Evolutionary conservation across 2,329 filamentous ascomycete genomes (phyloP), one percentile per base, ranked within the genome.

Genomic region (Aspergillus sp.): DNA sequence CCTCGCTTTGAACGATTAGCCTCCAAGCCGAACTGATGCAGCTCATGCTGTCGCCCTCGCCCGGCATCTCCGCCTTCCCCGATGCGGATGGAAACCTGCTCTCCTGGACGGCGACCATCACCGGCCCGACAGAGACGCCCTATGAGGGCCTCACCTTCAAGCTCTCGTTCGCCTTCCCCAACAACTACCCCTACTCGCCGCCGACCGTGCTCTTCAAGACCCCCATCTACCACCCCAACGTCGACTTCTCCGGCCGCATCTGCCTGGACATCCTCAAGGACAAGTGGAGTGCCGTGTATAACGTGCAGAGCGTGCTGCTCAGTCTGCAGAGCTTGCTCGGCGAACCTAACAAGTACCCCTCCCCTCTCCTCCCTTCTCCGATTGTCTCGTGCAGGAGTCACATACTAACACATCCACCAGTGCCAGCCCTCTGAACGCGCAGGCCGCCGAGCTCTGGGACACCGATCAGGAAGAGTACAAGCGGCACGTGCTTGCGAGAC

Each of bases 221-320:
- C 5, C 94, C 94, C 34, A 97, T 99, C 76, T 99, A 97, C 80
- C 94, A 99, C 74, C 94, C 94, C 49, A 99, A 99, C 66, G 90
- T 99, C 64, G 94, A 99, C 77, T 97, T 99, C 78, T 92, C 89
- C 3, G 94, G 94, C 38, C 85, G 94, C 52, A 99, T 99, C 74
- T 99, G 94, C 73, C 81, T 99, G 56, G 95, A 99, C 69, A 99
- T 99, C 62, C 81, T 99, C 60, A 97, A 97, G 81, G 94, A 97
- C 74, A 97, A 97, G 78, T 99, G 94, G 94, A 96, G 91, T 54
- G 91, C 94, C 16, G 92, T 95, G 41, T 95, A 97, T 81, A 97
- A 97, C 69, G 91, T 96, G 57, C 90, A 95, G 73, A 96, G 88
- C 44, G 90, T 99, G 44, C 79, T 99, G 50, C 74, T 99, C 65